A percentile compares a stretch with the other conserved stretches of the same genome.
phyloP scores from a whole-genome alignment of 1,139 yeast genomes.

The Saccharomyces hybrid region DNA sequence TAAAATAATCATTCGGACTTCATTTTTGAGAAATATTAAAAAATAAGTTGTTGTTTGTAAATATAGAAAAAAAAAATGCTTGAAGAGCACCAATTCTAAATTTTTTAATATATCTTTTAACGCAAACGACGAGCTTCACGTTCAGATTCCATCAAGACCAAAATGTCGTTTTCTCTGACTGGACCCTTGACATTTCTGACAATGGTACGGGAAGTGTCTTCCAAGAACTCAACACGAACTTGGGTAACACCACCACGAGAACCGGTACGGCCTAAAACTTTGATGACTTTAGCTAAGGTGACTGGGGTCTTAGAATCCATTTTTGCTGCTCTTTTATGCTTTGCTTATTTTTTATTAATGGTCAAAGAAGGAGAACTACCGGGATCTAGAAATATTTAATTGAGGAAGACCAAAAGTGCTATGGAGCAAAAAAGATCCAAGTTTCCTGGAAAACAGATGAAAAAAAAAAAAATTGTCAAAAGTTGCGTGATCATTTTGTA shows the following conservation, averaged over 20 bases:
- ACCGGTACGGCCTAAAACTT: constrained; percentile 99
- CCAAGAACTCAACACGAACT: constrained; percentile 99
- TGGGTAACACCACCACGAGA: constrained; percentile 99
- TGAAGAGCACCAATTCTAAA: constrained; percentile 6
- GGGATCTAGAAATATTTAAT: not conserved
- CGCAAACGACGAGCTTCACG: constrained; percentile 84
- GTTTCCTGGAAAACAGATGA: not conserved
- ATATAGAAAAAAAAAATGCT: not conserved
- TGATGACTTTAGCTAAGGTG: constrained; percentile 98
- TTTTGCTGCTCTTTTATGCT: constrained; percentile 11
- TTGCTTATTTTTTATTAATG: constrained; percentile 5
- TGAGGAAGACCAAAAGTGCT: not conserved
- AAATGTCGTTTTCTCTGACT: constrained; percentile 98
- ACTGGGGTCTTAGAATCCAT: constrained; percentile 90
- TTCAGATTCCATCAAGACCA: constrained; percentile 99
- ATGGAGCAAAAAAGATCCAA: not conserved
- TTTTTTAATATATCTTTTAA: constrained; percentile 28
- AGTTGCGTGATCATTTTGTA: constrained; percentile 15
- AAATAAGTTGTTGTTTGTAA: not conserved
- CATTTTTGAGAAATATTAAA: not conserved
- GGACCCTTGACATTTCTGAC: constrained; percentile 99
- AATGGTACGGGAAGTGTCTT: constrained; percentile 95
- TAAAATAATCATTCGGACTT: not conserved
- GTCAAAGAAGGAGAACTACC: not conserved
- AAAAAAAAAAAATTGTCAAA: constrained; percentile 5